A percentile compares a stretch with the other conserved stretches of the same genome.
phyloP scores from a whole-genome alignment of 2,329 filamentous ascomycete species.

The Cercospora brassicicola region DNA sequence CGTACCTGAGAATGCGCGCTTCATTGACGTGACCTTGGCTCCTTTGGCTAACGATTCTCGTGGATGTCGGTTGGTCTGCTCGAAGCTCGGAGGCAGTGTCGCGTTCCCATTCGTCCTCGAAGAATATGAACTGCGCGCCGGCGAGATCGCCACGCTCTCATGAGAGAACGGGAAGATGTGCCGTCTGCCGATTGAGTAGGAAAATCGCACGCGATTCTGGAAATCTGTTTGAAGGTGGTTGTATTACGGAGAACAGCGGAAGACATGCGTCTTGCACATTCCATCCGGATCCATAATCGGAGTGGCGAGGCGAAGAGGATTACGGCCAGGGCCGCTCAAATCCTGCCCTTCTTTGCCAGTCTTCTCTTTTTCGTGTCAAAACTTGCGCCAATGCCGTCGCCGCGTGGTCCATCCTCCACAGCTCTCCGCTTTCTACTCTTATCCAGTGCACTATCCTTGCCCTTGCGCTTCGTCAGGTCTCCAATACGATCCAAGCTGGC shows the following conservation, averaged over 20 bases:
- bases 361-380: constrained; percentile 69
- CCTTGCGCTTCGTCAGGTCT: constrained; percentile 71
- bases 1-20: not conserved
- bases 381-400: constrained; percentile 67
- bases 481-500: constrained; percentile 86
- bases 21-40: not conserved
- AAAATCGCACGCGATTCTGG: not conserved
- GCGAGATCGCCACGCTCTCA: not conserved
- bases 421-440: constrained; percentile 82
- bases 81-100: not conserved
- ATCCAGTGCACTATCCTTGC: constrained; percentile 64
- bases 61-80: not conserved
- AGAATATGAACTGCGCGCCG: not conserved
- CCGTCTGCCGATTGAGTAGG: not conserved
- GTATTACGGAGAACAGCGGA: not conserved
- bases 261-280: not conserved
- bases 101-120: not conserved
- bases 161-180: not conserved
- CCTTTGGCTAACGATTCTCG: not conserved
- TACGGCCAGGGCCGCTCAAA: constrained; percentile 13
- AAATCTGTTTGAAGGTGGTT: not conserved
- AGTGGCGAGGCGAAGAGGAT: not conserved
- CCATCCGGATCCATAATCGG: not conserved
- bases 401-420: constrained; percentile 70
- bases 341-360: constrained; percentile 44